Base-by-base conservation (phyloP, 805 yeast genomes). In the Candida vaughaniae region DNA sequence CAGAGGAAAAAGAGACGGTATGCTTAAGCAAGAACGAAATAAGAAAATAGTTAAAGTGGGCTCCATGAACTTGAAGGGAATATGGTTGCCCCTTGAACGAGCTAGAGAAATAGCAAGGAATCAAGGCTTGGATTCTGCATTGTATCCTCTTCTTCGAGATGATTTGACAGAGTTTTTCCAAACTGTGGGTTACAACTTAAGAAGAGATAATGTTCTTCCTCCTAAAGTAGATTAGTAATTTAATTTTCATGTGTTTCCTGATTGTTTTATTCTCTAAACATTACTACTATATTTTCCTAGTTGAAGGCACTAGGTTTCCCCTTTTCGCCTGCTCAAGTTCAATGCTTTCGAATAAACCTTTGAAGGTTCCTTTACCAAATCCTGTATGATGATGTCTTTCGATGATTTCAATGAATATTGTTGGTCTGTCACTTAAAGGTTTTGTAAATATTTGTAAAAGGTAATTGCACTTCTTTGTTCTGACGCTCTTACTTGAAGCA, bases 311-410 rank as follows among this genome's bases (percentile, higher is more conserved):
- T 17, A 78, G 58, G 11, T 86, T 86, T 1, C 95, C 95, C 35
- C 95, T 73, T 34, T 60, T 52, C 39, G 56, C 68, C 55, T 87
- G 95, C 47, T 85, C 90, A n/a, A 71, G 70, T 56, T 87, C 96
- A 39, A 87, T 78, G 5, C 84, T 77, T 53, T 86, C 90, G 53
- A 85, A 87, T 25, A 88, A 63, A 0, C 93, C 85, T 55, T 79
- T 83, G 64, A 87, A 87, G 43, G 89, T 87, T 2, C 95, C 95
- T 33, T 88, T 88, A 1, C 95, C 96, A 60, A 87, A 87, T 0
- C 96, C 96, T 42, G 81, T 73, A 55, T 85, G 90, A 51, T 85
- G 82, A 48, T 73, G 69, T 42, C 95, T 72, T 60, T 87, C 93
- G 44, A 87, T 87, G 16, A 87, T 73, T 56, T 87, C 95, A 46